Evolutionary conservation across 768 basidiomycete species (phyloP).

Genomic region (Rhizopogon rudus): DNA sequence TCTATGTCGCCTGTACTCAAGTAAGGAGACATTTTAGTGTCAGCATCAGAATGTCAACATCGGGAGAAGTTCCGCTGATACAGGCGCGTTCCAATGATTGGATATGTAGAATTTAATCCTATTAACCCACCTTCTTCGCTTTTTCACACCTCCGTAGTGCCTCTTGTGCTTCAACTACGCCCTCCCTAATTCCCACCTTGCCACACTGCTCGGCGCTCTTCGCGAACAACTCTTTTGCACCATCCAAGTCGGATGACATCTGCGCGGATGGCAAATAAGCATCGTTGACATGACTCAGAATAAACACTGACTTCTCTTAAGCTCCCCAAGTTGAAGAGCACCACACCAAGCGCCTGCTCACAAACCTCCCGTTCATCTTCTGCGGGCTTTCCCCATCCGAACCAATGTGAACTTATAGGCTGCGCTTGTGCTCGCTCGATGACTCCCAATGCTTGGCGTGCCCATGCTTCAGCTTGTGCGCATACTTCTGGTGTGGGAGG

Average conservation of each 20-base stretch:
- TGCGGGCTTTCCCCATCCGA: constrained; percentile 8
- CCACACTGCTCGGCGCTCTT: constrained; percentile 28
- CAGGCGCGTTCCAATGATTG: neutral
- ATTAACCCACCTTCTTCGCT: neutral
- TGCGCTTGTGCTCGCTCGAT: constrained; percentile 22
- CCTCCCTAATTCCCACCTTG: constrained; percentile 27
- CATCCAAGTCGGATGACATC: constrained; percentile 28
- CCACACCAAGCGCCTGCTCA: constrained; percentile 50
- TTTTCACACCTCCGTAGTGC: constrained; percentile 27
- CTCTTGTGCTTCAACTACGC: constrained; percentile 28
- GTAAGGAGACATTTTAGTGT: neutral
- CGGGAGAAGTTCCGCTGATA: neutral
- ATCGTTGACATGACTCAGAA: neutral
- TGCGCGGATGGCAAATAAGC: constrained; percentile 5
- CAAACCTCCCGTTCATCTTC: constrained; percentile 36
- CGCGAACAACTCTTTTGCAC: constrained; percentile 26
- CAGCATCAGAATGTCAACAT: neutral
- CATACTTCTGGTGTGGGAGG: constrained; percentile 31
- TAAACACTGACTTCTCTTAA: constrained; percentile 36
- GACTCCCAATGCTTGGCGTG: constrained; percentile 40
- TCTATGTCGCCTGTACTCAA: neutral
- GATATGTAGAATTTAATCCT: neutral
- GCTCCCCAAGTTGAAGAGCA: constrained; percentile 58
- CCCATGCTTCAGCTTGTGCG: constrained; percentile 56
- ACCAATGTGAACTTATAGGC: constrained; percentile 7